phyloP scores from a whole-genome alignment of 108 stramenopile genomes.

The Pseudonitzschia multistriata region DNA sequence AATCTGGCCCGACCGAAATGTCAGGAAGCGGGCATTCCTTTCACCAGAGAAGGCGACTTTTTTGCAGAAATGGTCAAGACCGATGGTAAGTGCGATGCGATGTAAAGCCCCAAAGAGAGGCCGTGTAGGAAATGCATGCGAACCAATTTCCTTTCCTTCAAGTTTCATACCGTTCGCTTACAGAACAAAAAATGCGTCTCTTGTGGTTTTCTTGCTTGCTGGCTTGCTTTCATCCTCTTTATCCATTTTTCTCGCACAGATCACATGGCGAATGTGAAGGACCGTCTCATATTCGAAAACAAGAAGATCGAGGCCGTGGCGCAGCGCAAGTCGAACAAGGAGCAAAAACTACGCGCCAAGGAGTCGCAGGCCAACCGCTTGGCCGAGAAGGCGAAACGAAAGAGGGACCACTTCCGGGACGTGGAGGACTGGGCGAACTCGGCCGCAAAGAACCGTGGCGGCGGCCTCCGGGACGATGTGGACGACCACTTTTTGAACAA shows the following conservation, averaged over 20 bases:
- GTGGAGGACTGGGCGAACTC: conserved; percentile 89
- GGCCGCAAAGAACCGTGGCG: conserved; percentile 60
- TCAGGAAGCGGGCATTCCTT: conserved; percentile 58
- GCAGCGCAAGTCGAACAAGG: conserved; percentile 57
- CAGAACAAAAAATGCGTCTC: background rate
- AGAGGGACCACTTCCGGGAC: conserved; percentile 77
- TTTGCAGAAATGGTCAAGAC: conserved; percentile 99
- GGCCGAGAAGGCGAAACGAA: conserved; percentile 88
- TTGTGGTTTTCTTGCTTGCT: background rate
- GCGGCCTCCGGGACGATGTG: conserved; percentile 52
- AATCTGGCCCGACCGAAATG: conserved; percentile 65
- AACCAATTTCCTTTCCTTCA: background rate
- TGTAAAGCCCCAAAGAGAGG: background rate
- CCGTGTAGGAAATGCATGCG: background rate
- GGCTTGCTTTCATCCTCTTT: too few species aligned
- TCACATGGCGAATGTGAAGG: conserved; percentile 96
- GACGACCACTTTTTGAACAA: conserved; percentile 40
- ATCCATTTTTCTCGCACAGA: conserved; percentile 41
- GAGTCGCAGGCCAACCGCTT: conserved; percentile 72
- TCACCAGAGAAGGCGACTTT: conserved; percentile 93
- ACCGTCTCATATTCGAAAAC: conserved; percentile 95
- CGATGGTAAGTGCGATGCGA: conserved; percentile 83
- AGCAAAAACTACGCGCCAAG: conserved; percentile 55
- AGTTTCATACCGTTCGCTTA: background rate
- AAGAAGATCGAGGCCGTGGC: conserved; percentile 98